Percentiles rank a stretch among this genome's conserved stretches.
phyloP scores from a whole-genome alignment of 805 yeast genomes.

The Ogataea nakhonphanomensis region DNA sequence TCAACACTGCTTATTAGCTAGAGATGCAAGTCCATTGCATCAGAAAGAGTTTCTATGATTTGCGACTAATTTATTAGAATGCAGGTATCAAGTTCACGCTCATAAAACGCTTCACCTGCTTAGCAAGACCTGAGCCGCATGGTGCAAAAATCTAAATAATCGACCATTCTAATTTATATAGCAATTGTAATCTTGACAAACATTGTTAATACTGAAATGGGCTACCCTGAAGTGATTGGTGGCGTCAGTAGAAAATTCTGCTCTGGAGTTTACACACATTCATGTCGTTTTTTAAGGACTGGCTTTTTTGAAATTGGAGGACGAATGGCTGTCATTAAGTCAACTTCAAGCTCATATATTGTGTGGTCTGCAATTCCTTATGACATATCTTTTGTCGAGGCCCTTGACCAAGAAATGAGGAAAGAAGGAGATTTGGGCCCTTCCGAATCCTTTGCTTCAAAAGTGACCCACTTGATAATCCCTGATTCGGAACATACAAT shows the following conservation, averaged over 20 bases:
- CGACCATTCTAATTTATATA: too few relatives aligned
- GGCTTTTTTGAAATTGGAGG: conserved; percentile 35
- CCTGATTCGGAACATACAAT: conserved; percentile 66
- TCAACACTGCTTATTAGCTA: too few relatives aligned
- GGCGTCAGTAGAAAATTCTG: conserved; percentile 38
- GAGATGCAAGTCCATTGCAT: too few relatives aligned
- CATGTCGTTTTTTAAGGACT: conserved; percentile 33
- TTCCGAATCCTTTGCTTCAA: conserved; percentile 33
- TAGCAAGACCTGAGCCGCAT: too few relatives aligned
- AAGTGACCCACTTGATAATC: conserved; percentile 49
- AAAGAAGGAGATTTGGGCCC: conserved; percentile 28
- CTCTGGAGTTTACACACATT: conserved; percentile 32
- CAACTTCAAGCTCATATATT: conserved; percentile 31
- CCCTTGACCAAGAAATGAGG: conserved; percentile 31
- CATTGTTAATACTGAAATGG: too few relatives aligned
- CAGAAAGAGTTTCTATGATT: too few relatives aligned
- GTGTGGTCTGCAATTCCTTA: conserved; percentile 62
- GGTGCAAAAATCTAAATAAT: too few relatives aligned
- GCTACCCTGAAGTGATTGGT: conserved; percentile 37
- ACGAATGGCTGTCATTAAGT: conserved; percentile 36
- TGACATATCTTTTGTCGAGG: conserved; percentile 41
- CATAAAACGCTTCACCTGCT: too few relatives aligned
- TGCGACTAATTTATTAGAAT: too few relatives aligned
- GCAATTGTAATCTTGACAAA: too few relatives aligned
- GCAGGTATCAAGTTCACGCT: too few relatives aligned